Evolutionary conservation across 1,139 yeast genomes (phyloP), one percentile per base, ranked within the genome.

Genomic region (Lodderomyces orthopsilosis): DNA sequence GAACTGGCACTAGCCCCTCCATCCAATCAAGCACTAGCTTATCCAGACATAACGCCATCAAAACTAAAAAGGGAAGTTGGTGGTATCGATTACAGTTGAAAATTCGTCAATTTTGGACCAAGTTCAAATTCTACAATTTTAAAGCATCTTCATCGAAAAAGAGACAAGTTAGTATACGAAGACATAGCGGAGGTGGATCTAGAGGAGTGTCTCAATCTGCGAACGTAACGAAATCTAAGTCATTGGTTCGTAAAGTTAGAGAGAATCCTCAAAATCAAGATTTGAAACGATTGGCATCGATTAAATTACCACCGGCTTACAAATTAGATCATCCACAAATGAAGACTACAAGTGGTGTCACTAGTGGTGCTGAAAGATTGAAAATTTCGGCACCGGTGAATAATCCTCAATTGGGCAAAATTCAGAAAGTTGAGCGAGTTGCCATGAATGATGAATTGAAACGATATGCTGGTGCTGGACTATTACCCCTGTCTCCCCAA

Each of bases 31-130:
- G 44, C 24, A 26, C 38, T 2, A 52, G 58, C 12, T 55, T 65
- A 41, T 48, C 48, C 14, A 56, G 77, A 43, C 51, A 62, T 3
- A 66, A 58, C 38, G 76, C 77, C 21, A 65, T 72, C 8, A 58
- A 58, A 38, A 57, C 55, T 43, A 69, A 68, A 42, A 55, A 63
- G 43, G 74, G 74, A 2, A 51, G 70, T 26, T 43, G 58, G 38
- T 37, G 60, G 30, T 68, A 69, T 51, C 49, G 74, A 23, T 49
- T 70, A 42, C 59, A 60, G 43, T 44, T 65, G 34, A 47, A 64
- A 37, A 41, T 70, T 15, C 56, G 57, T 42, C 60, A 60, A 42
- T 43, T 61, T 40, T 40, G 62, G 3, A 43, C 52, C 18, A 64
- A 58, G 41, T 42, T 69, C 37, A 65, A 52, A 41, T 55, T 58